Evolutionary conservation across 2,329 filamentous ascomycete species (phyloP).

Genomic region (Gnomoniopsis sp.): DNA sequence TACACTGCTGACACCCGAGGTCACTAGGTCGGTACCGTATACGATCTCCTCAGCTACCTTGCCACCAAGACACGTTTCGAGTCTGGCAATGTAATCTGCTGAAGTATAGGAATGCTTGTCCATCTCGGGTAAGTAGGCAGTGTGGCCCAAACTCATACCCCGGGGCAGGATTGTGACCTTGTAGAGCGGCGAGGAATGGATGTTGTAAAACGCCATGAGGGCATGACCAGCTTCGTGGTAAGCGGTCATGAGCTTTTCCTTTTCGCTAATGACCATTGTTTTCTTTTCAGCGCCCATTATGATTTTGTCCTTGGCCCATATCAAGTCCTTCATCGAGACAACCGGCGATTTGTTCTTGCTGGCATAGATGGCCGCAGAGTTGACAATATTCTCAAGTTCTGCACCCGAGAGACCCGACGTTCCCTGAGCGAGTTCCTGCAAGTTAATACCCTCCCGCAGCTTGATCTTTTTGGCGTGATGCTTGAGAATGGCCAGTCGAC

Average conservation of each 20-base stretch:
- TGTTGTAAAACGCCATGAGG: conserved; percentile 79
- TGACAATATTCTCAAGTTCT: conserved; percentile 94
- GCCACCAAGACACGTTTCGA: conserved; percentile 71
- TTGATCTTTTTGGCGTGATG: conserved; percentile 94
- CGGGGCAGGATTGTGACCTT: conserved; percentile 97
- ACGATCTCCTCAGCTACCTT: conserved; percentile 84
- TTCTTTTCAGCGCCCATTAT: conserved; percentile 93
- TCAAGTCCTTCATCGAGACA: conserved; percentile 77
- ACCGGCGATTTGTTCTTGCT: conserved; percentile 76
- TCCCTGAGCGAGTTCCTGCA: conserved; percentile 78
- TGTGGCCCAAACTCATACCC: conserved; percentile 81
- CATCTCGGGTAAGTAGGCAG: conserved; percentile 82
- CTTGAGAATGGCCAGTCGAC: conserved; percentile 86
- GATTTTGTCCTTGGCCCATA: conserved; percentile 98
- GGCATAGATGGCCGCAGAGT: conserved; percentile 92
- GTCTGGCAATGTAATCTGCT: conserved; percentile 67
- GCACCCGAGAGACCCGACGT: conserved; percentile 93
- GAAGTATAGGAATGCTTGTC: conserved; percentile 90
- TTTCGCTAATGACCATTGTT: conserved; percentile 84
- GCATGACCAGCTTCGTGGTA: conserved; percentile 98
- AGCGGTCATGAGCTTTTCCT: conserved; percentile 94
- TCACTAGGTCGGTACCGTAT: conserved; percentile 87
- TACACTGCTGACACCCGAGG: conserved; percentile 79
- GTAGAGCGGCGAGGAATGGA: conserved; percentile 74
- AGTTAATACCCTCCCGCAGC: conserved; percentile 73